Evolutionary conservation across 306 rosid species (phyloP).

Genomic region (Herpetospermum pedunculosum): DNA sequence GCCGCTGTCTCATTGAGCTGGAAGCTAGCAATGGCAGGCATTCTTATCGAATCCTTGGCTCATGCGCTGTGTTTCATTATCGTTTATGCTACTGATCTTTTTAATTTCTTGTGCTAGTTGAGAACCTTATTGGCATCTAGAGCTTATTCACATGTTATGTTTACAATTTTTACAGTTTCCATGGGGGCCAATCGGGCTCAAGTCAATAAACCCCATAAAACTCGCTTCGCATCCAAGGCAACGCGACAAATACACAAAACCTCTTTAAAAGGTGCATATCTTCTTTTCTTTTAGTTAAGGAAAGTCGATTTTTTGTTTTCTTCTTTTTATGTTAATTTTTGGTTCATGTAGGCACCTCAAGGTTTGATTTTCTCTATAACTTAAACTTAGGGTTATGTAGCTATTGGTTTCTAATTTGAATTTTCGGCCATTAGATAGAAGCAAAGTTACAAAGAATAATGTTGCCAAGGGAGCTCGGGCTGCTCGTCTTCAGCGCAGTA

Average conservation of each 20-base stretch:
- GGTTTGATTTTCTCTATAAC: not conserved
- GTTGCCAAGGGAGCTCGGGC: conserved; percentile 65
- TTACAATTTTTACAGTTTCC: conserved; percentile 2
- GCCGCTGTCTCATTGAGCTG: too few relatives aligned
- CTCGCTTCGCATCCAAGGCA: conserved; percentile 68
- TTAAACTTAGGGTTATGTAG: not conserved
- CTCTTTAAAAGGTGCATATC: conserved; percentile 29
- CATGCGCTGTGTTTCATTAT: not conserved
- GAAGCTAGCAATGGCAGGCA: not conserved
- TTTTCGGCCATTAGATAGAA: conserved; percentile 33
- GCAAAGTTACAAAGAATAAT: conserved; percentile 36
- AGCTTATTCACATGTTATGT: not conserved
- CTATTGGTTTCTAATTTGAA: not conserved
- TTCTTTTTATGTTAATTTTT: not conserved
- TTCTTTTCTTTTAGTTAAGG: not conserved
- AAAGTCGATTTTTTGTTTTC: not conserved
- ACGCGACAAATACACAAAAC: conserved; percentile 61
- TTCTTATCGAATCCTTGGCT: not conserved
- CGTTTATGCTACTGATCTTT: not conserved
- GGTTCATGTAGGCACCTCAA: not conserved
- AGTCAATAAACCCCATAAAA: conserved; percentile 60
- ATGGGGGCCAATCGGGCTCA: conserved; percentile 63
- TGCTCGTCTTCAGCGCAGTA: conserved; percentile 62
- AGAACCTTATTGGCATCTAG: not conserved
- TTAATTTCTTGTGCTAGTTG: not conserved